Base-by-base conservation (phyloP, 1,284 basidiomycete genomes). In the Rhodotorula mucilaginosa region DNA sequence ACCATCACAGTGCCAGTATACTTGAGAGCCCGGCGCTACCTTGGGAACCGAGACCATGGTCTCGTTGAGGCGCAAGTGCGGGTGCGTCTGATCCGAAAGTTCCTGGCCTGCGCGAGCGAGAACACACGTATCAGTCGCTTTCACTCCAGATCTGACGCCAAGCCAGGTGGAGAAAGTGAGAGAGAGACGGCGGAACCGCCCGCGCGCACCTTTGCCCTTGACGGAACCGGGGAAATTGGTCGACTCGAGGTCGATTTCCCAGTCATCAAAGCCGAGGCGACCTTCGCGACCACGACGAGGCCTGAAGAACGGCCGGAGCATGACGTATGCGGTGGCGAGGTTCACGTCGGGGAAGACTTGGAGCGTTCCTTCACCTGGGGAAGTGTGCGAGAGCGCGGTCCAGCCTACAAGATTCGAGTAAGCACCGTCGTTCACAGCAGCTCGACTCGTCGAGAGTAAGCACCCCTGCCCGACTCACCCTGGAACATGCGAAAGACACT, bases 401-500 rank as follows among this genome's bases (percentile, higher is more conserved):
- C 84, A 85, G 5, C 89, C 65, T 67, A 26, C 26, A 26, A 26
- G 26, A 26, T 26, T 26, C 26, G 26, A 16, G 34, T 54, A 12
- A 56, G 51, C 34, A 1, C 19, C 13, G 12, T 21, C 23, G 6
- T 18, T 3, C 10, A 39, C 21, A 46, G 34, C 34, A 34, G 52
- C 13, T 23, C 39, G 2, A 63, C 16, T 26, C 23, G 44, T 7
- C 16, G 12, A 39, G 21, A 51, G n/a, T 4, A 3, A 44, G 10
- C 34, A 34, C 34, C 34, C 7, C 10, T 44, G 39, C 34, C 31
- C 3, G 47, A 26, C 65, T 26, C 29, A 49, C 68, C 63, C 79
- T 92, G 90, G 84, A 88, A 88, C 0, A 89, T 87, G n/a, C 90
- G 85, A 81, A 91, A 89, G 44, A 91, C 86, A 1, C 88, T 86